Evolutionary conservation across 345 rosid genomes (phyloP).

Genomic region (Gossypium thurberi): DNA sequence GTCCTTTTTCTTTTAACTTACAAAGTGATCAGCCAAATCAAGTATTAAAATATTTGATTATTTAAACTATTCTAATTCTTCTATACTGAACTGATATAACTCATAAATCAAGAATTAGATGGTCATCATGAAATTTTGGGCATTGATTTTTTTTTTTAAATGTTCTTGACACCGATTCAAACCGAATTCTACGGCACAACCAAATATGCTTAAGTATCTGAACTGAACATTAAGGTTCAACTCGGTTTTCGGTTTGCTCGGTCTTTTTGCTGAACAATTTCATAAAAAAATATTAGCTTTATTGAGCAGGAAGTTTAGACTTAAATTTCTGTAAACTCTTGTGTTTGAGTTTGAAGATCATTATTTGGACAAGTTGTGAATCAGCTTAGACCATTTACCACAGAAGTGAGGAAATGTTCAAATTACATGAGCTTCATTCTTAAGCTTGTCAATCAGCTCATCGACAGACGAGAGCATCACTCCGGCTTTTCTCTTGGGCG

Average conservation of each 20-base stretch:
- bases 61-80: too few relatives aligned
- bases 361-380: neutral
- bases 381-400: neutral
- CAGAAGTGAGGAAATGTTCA: conserved; percentile 17
- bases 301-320: neutral
- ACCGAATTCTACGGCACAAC: too few relatives aligned
- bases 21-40: too few relatives aligned
- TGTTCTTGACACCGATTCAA: too few relatives aligned
- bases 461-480: conserved; percentile 42
- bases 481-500: conserved; percentile 75
- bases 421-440: conserved; percentile 67
- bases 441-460: conserved; percentile 74
- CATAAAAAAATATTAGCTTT: neutral
- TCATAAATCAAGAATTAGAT: too few relatives aligned
- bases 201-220: too few relatives aligned
- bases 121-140: too few relatives aligned
- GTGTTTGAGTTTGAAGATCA: neutral
- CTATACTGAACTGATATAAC: too few relatives aligned
- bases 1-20: too few relatives aligned
- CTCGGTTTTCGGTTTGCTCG: neutral
- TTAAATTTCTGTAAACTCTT: neutral
- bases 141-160: too few relatives aligned
- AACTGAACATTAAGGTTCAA: too few relatives aligned
- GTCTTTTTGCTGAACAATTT: neutral
- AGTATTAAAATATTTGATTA: too few relatives aligned